A percentile compares a stretch with the other conserved stretches of the same genome.
These are phyloP conservation scores for Hygrocybe punicea DNA, from an alignment of 768 basidiomycete species.

Conservation along the genomic window DNA sequence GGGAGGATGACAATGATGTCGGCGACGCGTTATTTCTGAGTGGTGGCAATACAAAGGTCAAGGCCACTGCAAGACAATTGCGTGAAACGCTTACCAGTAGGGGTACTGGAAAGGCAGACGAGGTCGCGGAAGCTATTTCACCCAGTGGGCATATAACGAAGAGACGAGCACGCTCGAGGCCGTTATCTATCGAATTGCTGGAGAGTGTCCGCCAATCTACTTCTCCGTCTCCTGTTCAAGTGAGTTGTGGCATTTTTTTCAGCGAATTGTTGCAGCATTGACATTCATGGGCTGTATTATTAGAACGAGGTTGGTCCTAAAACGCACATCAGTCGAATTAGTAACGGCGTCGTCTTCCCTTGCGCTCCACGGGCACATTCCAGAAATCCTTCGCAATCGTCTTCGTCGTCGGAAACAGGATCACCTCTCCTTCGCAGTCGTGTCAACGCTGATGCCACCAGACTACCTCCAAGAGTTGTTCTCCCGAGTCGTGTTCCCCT, in stretches of 20 bases:
- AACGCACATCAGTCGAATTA: conserved; percentile 26
- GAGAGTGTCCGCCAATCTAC: conserved; percentile 46
- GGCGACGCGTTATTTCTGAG: conserved; percentile 35
- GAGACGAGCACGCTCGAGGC: conserved; percentile 69
- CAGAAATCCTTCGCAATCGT: conserved; percentile 32
- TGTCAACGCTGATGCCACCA: conserved; percentile 34
- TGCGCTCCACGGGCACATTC: conserved; percentile 41
- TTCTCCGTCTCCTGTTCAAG: conserved; percentile 30
- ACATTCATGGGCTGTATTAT: conserved; percentile 1
- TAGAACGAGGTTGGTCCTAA: conserved; percentile 12
- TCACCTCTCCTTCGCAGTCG: conserved; percentile 58
- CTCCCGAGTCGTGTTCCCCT: conserved; percentile 37
- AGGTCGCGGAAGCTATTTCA: conserved; percentile 65
- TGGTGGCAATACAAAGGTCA: conserved; percentile 21
- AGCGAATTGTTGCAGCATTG: conserved; percentile 4
- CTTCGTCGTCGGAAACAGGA: conserved; percentile 48
- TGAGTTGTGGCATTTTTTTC: not conserved
- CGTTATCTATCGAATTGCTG: conserved; percentile 63
- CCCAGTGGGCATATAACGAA: conserved; percentile 76
- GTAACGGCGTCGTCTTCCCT: conserved; percentile 41
- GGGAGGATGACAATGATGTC: conserved; percentile 35
- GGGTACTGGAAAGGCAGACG: conserved; percentile 41
- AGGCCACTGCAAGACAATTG: conserved; percentile 5
- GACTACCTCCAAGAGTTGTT: not conserved
- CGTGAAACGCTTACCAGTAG: conserved; percentile 3